Conservation (phyloP, 176 grass and related monocot genomes). For the Avena eriantha region DNA sequence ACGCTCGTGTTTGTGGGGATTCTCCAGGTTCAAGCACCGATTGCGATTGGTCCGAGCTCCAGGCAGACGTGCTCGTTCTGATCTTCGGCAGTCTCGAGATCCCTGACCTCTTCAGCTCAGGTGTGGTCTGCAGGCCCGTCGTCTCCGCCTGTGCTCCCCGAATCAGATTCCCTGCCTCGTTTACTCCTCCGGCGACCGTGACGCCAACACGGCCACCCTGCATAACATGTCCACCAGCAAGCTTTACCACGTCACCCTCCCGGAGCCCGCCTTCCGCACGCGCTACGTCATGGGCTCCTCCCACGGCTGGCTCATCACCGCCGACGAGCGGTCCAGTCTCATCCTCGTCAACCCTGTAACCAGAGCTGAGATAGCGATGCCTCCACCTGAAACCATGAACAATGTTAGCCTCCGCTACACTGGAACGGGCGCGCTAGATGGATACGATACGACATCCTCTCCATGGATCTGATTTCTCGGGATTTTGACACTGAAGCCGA, state of each 20-base stretch:
- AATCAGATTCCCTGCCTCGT: background rate
- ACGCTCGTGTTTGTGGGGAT: background rate
- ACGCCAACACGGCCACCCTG: background rate
- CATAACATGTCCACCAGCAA: background rate
- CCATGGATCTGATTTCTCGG: background rate
- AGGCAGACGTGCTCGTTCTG: background rate
- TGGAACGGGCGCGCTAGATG: background rate
- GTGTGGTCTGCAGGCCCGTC: background rate
- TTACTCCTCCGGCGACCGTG: background rate
- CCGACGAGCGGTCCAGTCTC: background rate
- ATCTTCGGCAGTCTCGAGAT: background rate
- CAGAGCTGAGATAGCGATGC: background rate
- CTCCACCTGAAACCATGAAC: background rate
- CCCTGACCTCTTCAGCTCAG: background rate
- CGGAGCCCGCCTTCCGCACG: background rate
- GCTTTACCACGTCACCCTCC: background rate
- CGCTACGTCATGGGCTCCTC: background rate
- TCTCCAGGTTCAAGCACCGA: background rate
- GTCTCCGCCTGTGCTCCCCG: background rate
- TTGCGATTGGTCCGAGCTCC: background rate
- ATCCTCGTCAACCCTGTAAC: background rate
- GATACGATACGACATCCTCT: background rate
- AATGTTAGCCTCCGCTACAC: background rate
- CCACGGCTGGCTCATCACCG: conserved; percentile 10
- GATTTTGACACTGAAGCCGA: background rate